Percentiles rank a stretch among this genome's conserved stretches.
Conservation (phyloP, 2,329 filamentous ascomycete species). For the Colletotrichum endophyticum region DNA sequence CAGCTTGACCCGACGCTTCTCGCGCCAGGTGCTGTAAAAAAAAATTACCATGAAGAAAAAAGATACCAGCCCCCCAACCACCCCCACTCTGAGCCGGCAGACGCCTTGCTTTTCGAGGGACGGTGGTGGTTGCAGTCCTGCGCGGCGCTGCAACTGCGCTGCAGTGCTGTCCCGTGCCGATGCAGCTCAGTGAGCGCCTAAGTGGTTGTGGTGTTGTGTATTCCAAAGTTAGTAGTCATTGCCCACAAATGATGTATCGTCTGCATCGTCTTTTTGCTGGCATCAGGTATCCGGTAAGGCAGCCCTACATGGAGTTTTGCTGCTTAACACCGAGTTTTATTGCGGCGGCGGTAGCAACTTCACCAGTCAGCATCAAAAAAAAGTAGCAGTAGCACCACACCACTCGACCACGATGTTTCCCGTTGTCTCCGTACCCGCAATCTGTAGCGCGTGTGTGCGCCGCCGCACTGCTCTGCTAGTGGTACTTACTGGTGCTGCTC, state of each 20-base stretch:
- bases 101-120: neutral
- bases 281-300: neutral
- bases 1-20: slow-evolving; percentile 9
- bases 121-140: neutral
- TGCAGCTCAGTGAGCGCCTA: neutral
- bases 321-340: neutral
- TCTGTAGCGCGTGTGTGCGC: neutral
- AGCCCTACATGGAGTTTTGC: neutral
- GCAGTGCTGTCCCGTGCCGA: neutral
- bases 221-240: neutral
- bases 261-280: neutral
- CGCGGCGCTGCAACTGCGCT: neutral
- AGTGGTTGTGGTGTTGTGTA: neutral
- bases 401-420: neutral
- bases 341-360: neutral
- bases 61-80: neutral
- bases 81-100: slow-evolving; percentile 3
- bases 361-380: neutral
- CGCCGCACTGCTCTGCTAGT: neutral
- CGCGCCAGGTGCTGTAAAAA: slow-evolving; percentile 12
- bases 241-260: neutral
- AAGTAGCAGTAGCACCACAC: neutral
- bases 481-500: neutral
- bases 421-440: neutral
- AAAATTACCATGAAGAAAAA: neutral